Evolutionary conservation across 176 grass and related monocot species (phyloP).

Genomic region (Otatea glauca): DNA sequence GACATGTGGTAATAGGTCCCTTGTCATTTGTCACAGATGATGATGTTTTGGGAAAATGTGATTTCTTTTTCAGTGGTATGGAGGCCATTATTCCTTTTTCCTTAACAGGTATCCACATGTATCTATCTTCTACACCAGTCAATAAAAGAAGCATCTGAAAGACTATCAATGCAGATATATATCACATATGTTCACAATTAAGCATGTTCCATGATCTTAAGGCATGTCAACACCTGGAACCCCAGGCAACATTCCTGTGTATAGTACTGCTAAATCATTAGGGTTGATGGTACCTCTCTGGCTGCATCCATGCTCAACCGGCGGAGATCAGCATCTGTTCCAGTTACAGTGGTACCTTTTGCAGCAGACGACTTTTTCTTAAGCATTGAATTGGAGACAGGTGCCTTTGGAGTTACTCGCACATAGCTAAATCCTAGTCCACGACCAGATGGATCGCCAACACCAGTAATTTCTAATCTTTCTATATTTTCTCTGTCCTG

Average conservation of each 20-base stretch:
- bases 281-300: conserved; percentile 72
- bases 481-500: conserved; percentile 93
- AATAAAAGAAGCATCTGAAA: conserved; percentile 31
- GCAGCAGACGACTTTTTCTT: conserved; percentile 91
- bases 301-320: conserved; percentile 99
- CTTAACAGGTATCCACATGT: conserved; percentile 5
- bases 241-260: neutral
- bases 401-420: conserved; percentile 77
- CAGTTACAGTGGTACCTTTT: conserved; percentile 87
- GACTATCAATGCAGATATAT: conserved; percentile 13
- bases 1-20: conserved; percentile 1
- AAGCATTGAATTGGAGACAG: conserved; percentile 62
- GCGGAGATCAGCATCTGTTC: conserved; percentile 97
- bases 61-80: conserved; percentile 6
- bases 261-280: conserved; percentile 39
- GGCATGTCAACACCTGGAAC: neutral
- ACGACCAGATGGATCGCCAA: conserved; percentile 93
- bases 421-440: conserved; percentile 98
- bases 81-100: neutral
- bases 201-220: conserved; percentile 26
- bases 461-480: conserved; percentile 89
- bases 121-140: neutral
- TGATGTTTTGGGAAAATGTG: conserved; percentile 5
- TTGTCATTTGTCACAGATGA: neutral
- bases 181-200: conserved; percentile 1